Conservation (phyloP, 805 yeast genomes). For the Lipomyces anomalus region DNA sequence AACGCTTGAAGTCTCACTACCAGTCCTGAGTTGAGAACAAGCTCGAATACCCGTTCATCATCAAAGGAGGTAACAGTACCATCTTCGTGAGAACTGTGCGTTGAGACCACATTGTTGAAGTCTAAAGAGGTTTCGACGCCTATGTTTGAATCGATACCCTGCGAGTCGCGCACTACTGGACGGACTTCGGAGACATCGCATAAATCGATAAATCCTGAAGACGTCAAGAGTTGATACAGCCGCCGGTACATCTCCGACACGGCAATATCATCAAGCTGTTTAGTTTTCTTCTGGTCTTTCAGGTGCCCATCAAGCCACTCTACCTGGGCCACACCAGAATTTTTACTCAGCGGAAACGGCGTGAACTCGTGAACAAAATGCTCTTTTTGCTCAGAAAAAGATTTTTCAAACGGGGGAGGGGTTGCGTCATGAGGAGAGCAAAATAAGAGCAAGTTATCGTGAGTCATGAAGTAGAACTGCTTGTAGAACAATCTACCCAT, state of each 20-base stretch:
- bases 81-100: slow-evolving; percentile 14
- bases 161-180: slow-evolving; percentile 27
- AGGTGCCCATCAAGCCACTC: slow-evolving; percentile 50
- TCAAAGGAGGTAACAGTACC: slow-evolving; percentile 16
- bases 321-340: slow-evolving; percentile 46
- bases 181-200: slow-evolving; percentile 23
- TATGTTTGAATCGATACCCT: slow-evolving; percentile 14
- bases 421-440: slow-evolving; percentile 48
- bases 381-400: slow-evolving; percentile 16
- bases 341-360: slow-evolving; percentile 53
- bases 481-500: slow-evolving; percentile 44
- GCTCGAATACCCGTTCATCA: slow-evolving; percentile 48
- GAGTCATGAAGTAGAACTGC: slow-evolving; percentile 58
- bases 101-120: background rate
- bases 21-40: slow-evolving; percentile 45
- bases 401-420: slow-evolving; percentile 43
- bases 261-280: slow-evolving; percentile 50
- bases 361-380: slow-evolving; percentile 39
- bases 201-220: slow-evolving; percentile 61
- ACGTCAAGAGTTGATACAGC: slow-evolving; percentile 47
- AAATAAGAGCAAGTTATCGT: slow-evolving; percentile 56
- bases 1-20: slow-evolving; percentile 53
- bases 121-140: background rate
- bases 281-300: slow-evolving; percentile 38
- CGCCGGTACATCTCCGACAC: slow-evolving; percentile 61